These are phyloP conservation scores for Vigna radiata DNA, from an alignment of 306 rosid species.

Conservation along the genomic window DNA sequence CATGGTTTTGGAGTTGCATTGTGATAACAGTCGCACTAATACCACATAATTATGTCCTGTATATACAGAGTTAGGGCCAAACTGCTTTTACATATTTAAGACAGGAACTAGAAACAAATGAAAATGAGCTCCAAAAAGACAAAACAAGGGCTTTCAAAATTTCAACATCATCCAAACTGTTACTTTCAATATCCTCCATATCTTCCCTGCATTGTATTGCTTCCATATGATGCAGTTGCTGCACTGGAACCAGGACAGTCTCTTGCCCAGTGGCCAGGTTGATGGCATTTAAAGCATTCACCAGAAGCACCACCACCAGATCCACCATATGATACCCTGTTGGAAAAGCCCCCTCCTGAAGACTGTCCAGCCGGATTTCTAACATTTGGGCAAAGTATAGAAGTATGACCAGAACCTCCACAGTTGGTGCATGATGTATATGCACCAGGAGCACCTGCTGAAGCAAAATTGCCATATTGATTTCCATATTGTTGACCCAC, in stretches of 20 bases:
- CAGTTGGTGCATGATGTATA: slow-evolving; percentile 65
- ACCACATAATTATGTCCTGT: slow-evolving; percentile 43
- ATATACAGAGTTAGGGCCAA: slow-evolving; percentile 35
- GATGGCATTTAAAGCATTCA: slow-evolving; percentile 85
- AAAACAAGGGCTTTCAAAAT: neutral
- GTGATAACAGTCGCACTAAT: slow-evolving; percentile 35
- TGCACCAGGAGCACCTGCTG: slow-evolving; percentile 48
- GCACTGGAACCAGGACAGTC: slow-evolving; percentile 71
- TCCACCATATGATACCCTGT: slow-evolving; percentile 51
- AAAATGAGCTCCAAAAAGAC: slow-evolving; percentile 14
- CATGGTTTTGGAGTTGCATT: neutral
- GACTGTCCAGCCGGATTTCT: slow-evolving; percentile 53
- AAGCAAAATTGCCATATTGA: slow-evolving; percentile 53
- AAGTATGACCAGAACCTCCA: slow-evolving; percentile 77
- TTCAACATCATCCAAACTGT: slow-evolving; percentile 56
- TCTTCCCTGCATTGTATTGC: slow-evolving; percentile 57
- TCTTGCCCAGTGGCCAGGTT: slow-evolving; percentile 83
- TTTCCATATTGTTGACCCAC: slow-evolving; percentile 55
- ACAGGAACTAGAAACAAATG: slow-evolving; percentile 1
- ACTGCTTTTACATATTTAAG: slow-evolving; percentile 1
- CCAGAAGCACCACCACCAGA: slow-evolving; percentile 48
- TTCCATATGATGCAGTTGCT: slow-evolving; percentile 63
- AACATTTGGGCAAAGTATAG: slow-evolving; percentile 65
- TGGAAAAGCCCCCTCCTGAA: slow-evolving; percentile 55
- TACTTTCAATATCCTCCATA: slow-evolving; percentile 53